A percentile compares a stretch with the other conserved stretches of the same genome.
Evolutionary conservation across 2,329 filamentous ascomycete genomes (phyloP).

Genomic region (Fusarium circinatum): DNA sequence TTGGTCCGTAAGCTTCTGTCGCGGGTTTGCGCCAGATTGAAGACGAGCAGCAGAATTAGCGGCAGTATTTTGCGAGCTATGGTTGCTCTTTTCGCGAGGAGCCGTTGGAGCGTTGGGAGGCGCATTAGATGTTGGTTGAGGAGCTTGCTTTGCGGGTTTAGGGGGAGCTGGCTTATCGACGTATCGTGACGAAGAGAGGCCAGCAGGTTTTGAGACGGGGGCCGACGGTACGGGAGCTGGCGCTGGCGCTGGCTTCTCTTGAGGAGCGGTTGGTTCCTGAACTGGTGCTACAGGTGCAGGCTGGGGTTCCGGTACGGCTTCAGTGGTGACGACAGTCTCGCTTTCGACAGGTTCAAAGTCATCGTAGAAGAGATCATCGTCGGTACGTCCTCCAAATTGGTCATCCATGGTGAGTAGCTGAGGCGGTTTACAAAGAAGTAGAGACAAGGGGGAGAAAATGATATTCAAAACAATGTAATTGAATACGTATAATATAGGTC

Average conservation of each 20-base stretch:
- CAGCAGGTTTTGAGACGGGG: slow-evolving; percentile 19
- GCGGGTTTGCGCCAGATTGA: slow-evolving; percentile 66
- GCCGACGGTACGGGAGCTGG: slow-evolving; percentile 23
- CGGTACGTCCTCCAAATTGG: slow-evolving; percentile 69
- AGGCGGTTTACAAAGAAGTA: background rate
- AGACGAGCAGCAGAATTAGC: slow-evolving; percentile 56
- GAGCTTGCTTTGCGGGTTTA: slow-evolving; percentile 31
- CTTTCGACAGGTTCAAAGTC: slow-evolving; percentile 67
- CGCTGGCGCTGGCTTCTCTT: slow-evolving; percentile 20
- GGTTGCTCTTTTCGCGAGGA: slow-evolving; percentile 42
- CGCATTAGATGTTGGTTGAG: slow-evolving; percentile 37
- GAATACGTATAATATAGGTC: background rate
- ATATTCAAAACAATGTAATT: background rate
- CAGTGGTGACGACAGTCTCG: slow-evolving; percentile 45
- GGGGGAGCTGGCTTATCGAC: slow-evolving; percentile 46
- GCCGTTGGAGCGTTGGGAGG: slow-evolving; percentile 47
- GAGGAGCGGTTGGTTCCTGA: background rate
- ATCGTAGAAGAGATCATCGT: slow-evolving; percentile 71
- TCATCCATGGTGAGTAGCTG: slow-evolving; percentile 61
- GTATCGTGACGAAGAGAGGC: slow-evolving; percentile 48
- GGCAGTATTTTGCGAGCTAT: slow-evolving; percentile 45
- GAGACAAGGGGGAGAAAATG: background rate
- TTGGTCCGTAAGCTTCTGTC: slow-evolving; percentile 67
- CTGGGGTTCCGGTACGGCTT: slow-evolving; percentile 22
- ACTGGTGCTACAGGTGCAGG: slow-evolving; percentile 1